Base-by-base conservation (phyloP, 2,329 filamentous ascomycete species). In the Pezicula rhizophila region DNA sequence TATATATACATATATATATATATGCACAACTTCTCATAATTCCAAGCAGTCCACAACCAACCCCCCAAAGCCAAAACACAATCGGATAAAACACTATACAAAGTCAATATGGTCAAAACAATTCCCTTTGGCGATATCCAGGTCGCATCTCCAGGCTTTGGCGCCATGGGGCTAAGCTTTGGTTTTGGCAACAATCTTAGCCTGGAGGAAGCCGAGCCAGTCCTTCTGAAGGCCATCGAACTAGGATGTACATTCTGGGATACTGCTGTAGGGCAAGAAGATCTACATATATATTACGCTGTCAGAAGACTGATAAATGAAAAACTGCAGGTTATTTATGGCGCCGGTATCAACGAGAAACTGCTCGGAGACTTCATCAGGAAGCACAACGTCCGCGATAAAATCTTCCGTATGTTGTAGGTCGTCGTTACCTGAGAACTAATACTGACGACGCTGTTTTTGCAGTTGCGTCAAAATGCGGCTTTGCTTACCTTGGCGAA, bases 381-480 rank as follows among this genome's bases (percentile, higher is more conserved):
- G 41, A 64, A 66, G 33, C 69, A 52, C 34, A 49, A 50, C 33
- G 47, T 50, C 64, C 14, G 67, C 59, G 14, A 71, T 68, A 48
- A 65, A 69, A 0, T 55, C 68, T 38, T 60, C 74, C 37, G 69
- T 78, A 26, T 2, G 73, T 70, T 70, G 76, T 26, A 38, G 10
- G 40, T 28, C 17, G 6, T 3, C 31, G n/a, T 8, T 8, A 31
- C 25, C 2, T 34, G 46, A n/a, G 7, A 31, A 4, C 10, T 3
- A 15, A 18, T 35, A 28, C 33, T 39, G 14, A 46, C 77, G 53
- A 74, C 77, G 55, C 62, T 78, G 1, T 18, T 18, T 18, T 70
- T 2, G 73, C 77, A 56, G 63, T 78, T 3, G 71, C 72, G 1
- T 74, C 71, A 10, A 78, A 78, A 51, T 77, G 75, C 52, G 73